Percentiles rank a stretch among this genome's conserved stretches.
Conservation (phyloP, 2,329 filamentous ascomycete genomes). For the Moelleriella libera region DNA sequence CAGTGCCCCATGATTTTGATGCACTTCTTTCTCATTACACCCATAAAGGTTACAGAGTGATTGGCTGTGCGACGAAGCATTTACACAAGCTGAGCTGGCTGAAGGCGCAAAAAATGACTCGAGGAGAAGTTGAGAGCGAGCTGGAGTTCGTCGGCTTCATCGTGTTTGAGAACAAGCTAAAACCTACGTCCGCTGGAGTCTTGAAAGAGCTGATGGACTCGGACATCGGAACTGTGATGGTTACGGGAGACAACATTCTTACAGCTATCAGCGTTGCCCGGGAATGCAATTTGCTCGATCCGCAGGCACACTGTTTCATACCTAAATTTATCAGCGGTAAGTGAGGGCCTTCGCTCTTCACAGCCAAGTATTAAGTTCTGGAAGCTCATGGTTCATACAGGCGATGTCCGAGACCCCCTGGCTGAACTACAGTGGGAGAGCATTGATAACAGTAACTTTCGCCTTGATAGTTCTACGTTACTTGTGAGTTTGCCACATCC, state of each 20-base stretch:
- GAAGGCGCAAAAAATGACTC: slow-evolving; percentile 86
- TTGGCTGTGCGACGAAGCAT: slow-evolving; percentile 84
- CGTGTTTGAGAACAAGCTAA: slow-evolving; percentile 97
- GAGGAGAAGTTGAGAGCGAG: slow-evolving; percentile 67
- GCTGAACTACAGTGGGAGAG: slow-evolving; percentile 79
- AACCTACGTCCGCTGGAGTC: slow-evolving; percentile 68
- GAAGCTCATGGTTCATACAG: slow-evolving; percentile 17
- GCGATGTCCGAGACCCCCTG: slow-evolving; percentile 59
- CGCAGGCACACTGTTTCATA: slow-evolving; percentile 77
- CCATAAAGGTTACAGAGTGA: slow-evolving; percentile 90
- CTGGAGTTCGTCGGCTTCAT: slow-evolving; percentile 93
- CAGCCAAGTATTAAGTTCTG: not conserved
- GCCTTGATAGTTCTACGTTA: slow-evolving; percentile 66
- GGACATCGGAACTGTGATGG: slow-evolving; percentile 85
- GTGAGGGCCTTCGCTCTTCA: slow-evolving; percentile 1
- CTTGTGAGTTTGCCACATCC: slow-evolving; percentile 29
- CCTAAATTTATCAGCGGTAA: slow-evolving; percentile 69
- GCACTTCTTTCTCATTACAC: slow-evolving; percentile 84
- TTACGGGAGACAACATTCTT: slow-evolving; percentile 93
- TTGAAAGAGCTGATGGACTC: slow-evolving; percentile 71
- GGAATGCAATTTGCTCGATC: slow-evolving; percentile 74
- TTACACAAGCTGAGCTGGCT: slow-evolving; percentile 83
- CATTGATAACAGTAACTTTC: slow-evolving; percentile 72
- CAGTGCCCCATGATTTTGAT: slow-evolving; percentile 77
- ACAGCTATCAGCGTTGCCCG: slow-evolving; percentile 92